phyloP scores from a whole-genome alignment of 1,139 yeast genomes.

The Geotrichum reessii region DNA sequence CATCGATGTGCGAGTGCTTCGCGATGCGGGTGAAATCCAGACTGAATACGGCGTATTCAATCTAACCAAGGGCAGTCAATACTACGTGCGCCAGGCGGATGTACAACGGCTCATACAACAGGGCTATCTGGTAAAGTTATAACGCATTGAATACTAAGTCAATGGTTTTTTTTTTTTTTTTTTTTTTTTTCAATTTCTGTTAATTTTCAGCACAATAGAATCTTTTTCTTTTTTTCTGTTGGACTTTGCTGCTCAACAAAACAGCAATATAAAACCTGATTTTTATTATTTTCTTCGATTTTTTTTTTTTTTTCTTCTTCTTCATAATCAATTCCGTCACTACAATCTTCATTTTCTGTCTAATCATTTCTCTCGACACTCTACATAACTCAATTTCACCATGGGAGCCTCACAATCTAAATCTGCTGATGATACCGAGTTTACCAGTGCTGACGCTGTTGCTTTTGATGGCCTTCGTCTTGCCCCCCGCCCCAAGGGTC shows the following conservation, averaged over 20 bases:
- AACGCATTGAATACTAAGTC: conserved; percentile 16
- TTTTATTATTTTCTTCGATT: background rate
- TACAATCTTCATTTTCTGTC: background rate
- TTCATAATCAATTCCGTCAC: background rate
- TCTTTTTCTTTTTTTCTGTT: background rate
- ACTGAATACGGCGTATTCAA: conserved; percentile 97
- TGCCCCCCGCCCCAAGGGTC: conserved; percentile 17
- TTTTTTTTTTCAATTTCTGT: background rate
- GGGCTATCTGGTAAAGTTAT: conserved; percentile 79
- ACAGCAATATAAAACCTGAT: background rate
- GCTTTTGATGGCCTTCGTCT: conserved; percentile 22
- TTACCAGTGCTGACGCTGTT: background rate
- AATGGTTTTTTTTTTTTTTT: too few species aligned
- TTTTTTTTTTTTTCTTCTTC: background rate
- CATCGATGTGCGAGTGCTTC: conserved; percentile 85
- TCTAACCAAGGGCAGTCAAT: conserved; percentile 90
- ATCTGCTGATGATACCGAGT: background rate
- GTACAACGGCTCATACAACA: conserved; percentile 92
- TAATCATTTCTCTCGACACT: background rate
- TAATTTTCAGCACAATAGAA: background rate
- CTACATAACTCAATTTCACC: background rate
- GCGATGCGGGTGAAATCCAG: conserved; percentile 95
- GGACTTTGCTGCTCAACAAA: background rate
- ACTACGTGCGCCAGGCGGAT: conserved; percentile 87
- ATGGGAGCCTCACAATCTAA: conserved; percentile 13